phyloP scores from a whole-genome alignment of 2,329 filamentous ascomycete genomes.

The Nothopassalora personata region DNA sequence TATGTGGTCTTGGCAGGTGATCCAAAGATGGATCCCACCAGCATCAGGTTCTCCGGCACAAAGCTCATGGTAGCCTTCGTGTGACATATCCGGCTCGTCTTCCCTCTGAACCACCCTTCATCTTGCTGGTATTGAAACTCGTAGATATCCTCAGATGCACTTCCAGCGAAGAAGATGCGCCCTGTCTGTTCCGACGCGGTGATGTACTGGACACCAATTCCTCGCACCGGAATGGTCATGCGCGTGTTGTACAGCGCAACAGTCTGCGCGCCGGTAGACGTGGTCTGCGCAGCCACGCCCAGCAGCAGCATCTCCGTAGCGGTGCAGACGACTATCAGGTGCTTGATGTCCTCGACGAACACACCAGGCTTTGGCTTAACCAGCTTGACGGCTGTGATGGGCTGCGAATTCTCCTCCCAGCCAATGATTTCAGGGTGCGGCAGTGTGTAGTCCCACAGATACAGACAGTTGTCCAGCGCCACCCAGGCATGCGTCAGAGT shows the following conservation, averaged over 20 bases:
- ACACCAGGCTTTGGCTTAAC: slow-evolving; percentile 80
- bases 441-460: slow-evolving; percentile 95
- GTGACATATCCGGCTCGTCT: slow-evolving; percentile 64
- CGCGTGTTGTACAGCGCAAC: slow-evolving; percentile 83
- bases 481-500: slow-evolving; percentile 95
- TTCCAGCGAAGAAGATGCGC: slow-evolving; percentile 87
- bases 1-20: slow-evolving; percentile 48
- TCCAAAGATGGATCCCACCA: slow-evolving; percentile 27
- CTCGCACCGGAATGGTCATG: slow-evolving; percentile 72
- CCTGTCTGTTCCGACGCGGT: slow-evolving; percentile 71
- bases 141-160: slow-evolving; percentile 77
- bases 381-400: slow-evolving; percentile 85
- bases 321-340: slow-evolving; percentile 85
- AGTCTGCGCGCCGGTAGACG: slow-evolving; percentile 61
- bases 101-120: slow-evolving; percentile 92
- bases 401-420: slow-evolving; percentile 82
- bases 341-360: slow-evolving; percentile 78
- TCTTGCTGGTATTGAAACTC: slow-evolving; percentile 96
- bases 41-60: slow-evolving; percentile 36
- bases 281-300: slow-evolving; percentile 66
- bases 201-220: slow-evolving; percentile 66
- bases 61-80: slow-evolving; percentile 45
- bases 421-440: slow-evolving; percentile 87
- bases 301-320: slow-evolving; percentile 77
- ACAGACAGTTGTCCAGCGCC: slow-evolving; percentile 89